phyloP scores from a whole-genome alignment of 192 early-diverging fungal genomes.

The Rhizophagus sp. region DNA sequence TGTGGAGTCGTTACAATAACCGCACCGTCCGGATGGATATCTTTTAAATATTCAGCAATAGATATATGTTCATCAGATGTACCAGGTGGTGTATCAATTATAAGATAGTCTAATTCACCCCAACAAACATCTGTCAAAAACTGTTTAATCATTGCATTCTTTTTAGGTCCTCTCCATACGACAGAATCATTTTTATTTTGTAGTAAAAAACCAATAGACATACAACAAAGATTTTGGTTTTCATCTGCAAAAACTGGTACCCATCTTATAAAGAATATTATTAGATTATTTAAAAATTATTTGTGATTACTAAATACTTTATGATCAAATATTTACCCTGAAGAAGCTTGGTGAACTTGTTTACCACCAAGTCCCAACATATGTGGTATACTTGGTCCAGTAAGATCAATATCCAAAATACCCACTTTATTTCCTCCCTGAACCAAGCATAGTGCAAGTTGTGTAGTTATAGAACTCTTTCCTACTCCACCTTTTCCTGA shows the following conservation, averaged over 20 bases:
- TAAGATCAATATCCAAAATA: constrained; percentile 95
- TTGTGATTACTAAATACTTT: not conserved
- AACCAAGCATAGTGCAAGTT: constrained; percentile 72
- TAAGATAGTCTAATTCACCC: constrained; percentile 92
- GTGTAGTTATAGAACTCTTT: constrained; percentile 89
- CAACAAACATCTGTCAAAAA: constrained; percentile 96
- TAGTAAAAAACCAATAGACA: constrained; percentile 97
- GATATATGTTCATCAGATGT: constrained; percentile 98
- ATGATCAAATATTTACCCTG: constrained; percentile 61
- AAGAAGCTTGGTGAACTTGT: constrained; percentile 86
- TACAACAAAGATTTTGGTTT: constrained; percentile 73
- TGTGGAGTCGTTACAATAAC: constrained; percentile 98
- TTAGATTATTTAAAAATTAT: not conserved
- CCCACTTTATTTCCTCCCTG: constrained; percentile 75
- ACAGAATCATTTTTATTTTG: constrained; percentile 88
- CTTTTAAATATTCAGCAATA: constrained; percentile 87
- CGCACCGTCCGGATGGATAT: constrained; percentile 78
- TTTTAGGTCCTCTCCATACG: constrained; percentile 98
- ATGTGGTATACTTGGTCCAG: constrained; percentile 92
- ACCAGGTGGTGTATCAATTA: constrained; percentile 95
- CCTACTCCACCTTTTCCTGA: constrained; percentile 99
- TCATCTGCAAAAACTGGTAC: constrained; percentile 75
- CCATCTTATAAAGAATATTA: constrained; percentile 52
- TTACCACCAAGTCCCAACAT: constrained; percentile 92
- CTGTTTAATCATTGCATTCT: constrained; percentile 98